A percentile compares a stretch with the other conserved stretches of the same genome.
Conservation (phyloP, 495 filamentous ascomycete genomes). For the Collariella sp. region DNA sequence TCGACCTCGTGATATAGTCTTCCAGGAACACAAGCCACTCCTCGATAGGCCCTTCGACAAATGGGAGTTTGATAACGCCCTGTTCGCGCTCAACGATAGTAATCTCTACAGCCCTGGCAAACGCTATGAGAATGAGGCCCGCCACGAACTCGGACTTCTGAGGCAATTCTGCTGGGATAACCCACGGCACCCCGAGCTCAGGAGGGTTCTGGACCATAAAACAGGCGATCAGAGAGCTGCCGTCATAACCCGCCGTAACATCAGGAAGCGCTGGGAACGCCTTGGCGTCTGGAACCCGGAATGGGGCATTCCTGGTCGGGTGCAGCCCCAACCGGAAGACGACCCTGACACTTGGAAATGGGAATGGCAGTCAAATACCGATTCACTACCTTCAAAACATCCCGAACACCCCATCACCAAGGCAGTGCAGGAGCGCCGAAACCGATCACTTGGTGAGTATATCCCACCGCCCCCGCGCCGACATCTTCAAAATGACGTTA, state of each 20-base stretch:
- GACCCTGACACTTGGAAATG: neutral
- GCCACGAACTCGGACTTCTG: no score
- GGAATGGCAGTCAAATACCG: neutral
- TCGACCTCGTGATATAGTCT: no score
- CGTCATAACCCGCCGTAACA: slow-evolving; percentile 7
- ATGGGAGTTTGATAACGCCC: no score
- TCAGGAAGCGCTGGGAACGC: slow-evolving; percentile 9
- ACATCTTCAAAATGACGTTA: slow-evolving; percentile 3
- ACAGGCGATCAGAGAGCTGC: neutral
- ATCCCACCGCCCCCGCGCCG: neutral
- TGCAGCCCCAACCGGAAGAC: neutral
- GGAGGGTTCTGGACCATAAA: no score
- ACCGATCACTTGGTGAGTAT: slow-evolving; percentile 4
- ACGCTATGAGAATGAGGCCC: no score
- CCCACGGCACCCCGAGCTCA: no score
- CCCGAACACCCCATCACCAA: neutral
- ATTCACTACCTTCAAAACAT: neutral
- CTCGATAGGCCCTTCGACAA: no score
- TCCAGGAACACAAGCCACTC: no score
- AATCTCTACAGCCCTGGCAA: no score
- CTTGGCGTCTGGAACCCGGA: slow-evolving; percentile 16
- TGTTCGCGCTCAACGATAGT: no score
- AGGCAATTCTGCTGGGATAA: no score
- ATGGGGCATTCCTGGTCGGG: slow-evolving; percentile 13
- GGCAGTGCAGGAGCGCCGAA: neutral